Base-by-base conservation (phyloP, 2,329 filamentous ascomycete genomes). In the Fusarium sp. region DNA sequence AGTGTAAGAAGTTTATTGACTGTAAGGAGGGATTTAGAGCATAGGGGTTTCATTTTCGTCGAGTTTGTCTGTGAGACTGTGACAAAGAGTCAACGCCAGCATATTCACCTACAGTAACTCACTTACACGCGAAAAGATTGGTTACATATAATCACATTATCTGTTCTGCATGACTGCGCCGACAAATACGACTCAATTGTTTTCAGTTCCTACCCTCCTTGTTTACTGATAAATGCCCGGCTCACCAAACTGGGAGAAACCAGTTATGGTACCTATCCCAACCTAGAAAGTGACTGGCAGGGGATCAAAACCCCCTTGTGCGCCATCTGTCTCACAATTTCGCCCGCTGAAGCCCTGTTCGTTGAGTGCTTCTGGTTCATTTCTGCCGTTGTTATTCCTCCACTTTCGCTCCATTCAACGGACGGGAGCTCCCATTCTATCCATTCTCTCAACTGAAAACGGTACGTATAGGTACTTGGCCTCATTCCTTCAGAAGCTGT, bases 321-420 rank as follows among this genome's bases (percentile, higher is more conserved):
- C 64, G 63, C 60, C 67, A 60, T 66, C 70, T 69, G 72, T 75
- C 69, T 75, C 72, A 74, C 44, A 68, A 67, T 75, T 61, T 75
- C 60, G 62, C 57, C 71, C 62, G 33, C 44, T 62, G 30, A 40
- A 19, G 49, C 61, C 58, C 56, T 67, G 49, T 64, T 53, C 46
- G 37, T 50, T 47, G 50, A 40, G 25, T 60, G 60, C 70, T 73
- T 66, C 68, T 61, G 67, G 54, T n/a, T 43, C 61, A 66, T 47
- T 59, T 61, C 56, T 71, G 25, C 67, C 53, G 37, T 64, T 64
- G 44, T 47, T 54, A 28, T 57, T 46, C 47, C 33, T 33, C 40
- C 33, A 37, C 47, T 56, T 64, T 30, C 52, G 35, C 58, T 60
- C 50, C 33, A 54, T 54, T n/a, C 33, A 63, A 54, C 49, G 35